Evolutionary conservation across 1,284 basidiomycete genomes (phyloP).

Genomic region (Cutaneotrichosporon sp.): DNA sequence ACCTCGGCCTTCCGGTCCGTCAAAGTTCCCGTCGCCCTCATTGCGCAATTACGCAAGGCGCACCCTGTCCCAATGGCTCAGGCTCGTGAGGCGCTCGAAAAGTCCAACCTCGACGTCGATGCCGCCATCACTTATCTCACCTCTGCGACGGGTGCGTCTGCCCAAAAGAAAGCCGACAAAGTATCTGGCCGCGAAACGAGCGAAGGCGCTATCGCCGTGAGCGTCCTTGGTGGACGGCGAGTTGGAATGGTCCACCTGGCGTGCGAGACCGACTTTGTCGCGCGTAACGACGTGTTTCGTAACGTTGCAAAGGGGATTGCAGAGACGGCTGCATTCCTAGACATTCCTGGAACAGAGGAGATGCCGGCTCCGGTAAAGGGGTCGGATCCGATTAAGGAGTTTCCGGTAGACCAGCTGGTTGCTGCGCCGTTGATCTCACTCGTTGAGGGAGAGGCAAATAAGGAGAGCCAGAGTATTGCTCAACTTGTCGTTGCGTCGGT

Average conservation of each 20-base stretch:
- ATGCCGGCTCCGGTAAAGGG: conserved; percentile 2
- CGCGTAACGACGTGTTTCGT: conserved; percentile 78
- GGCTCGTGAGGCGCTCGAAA: conserved; percentile 80
- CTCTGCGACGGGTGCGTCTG: conserved; percentile 62
- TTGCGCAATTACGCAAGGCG: conserved; percentile 79
- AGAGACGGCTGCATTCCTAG: conserved; percentile 80
- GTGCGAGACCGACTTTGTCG: conserved; percentile 97
- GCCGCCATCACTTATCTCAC: conserved; percentile 81
- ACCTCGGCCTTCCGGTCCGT: conserved; percentile 22
- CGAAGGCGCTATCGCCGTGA: conserved; percentile 76
- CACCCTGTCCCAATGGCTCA: conserved; percentile 76
- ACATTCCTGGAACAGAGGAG: conserved; percentile 51
- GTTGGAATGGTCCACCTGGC: conserved; percentile 89
- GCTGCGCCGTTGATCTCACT: conserved; percentile 68
- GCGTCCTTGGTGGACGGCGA: conserved; percentile 66
- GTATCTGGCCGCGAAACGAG: conserved; percentile 69
- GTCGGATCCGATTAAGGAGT: conserved; percentile 34
- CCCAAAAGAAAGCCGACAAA: conserved; percentile 64
- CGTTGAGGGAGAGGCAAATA: conserved; percentile 26
- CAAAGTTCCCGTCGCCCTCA: conserved; percentile 65
- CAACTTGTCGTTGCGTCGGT: conserved; percentile 75
- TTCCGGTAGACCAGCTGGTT: conserved; percentile 60
- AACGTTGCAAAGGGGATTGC: conserved; percentile 76
- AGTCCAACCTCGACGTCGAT: conserved; percentile 70
- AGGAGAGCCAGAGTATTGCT: conserved; percentile 61